Evolutionary conservation across 2,329 filamentous ascomycete genomes (phyloP).

Genomic region (Hysterium pulicare): DNA sequence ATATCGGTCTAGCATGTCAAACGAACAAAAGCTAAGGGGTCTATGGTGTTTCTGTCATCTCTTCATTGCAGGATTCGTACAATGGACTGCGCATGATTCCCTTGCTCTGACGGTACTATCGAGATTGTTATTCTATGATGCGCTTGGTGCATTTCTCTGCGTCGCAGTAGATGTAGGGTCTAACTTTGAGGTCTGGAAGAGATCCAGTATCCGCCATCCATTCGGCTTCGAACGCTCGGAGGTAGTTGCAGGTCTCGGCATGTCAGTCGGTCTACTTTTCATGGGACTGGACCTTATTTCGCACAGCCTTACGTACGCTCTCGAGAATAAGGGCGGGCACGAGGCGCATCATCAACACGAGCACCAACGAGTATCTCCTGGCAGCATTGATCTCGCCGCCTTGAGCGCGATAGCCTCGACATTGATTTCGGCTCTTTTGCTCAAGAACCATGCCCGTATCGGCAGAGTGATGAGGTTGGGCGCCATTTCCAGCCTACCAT

Average conservation of each 20-base stretch:
- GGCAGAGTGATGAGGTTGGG: conserved; percentile 86
- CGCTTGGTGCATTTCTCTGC: conserved; percentile 85
- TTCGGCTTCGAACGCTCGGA: conserved; percentile 90
- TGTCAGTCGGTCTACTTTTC: conserved; percentile 95
- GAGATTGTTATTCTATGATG: conserved; percentile 92
- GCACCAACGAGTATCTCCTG: conserved; percentile 66
- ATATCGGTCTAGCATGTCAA: conserved; percentile 85
- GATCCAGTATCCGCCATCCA: conserved; percentile 86
- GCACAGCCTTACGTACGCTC: conserved; percentile 88
- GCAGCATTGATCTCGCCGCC: conserved; percentile 77
- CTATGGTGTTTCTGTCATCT: conserved; percentile 91
- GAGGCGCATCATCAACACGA: conserved; percentile 58
- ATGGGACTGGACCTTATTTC: conserved; percentile 95
- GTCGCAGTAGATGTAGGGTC: conserved; percentile 88
- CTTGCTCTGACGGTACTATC: conserved; percentile 89
- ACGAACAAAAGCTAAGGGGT: conserved; percentile 76
- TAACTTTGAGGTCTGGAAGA: conserved; percentile 97
- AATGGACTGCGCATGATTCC: conserved; percentile 81
- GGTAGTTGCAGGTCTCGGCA: conserved; percentile 90
- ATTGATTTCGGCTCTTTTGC: conserved; percentile 77
- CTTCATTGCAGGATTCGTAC: conserved; percentile 75
- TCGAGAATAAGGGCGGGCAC: conserved; percentile 70
- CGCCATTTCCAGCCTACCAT: conserved; percentile 76
- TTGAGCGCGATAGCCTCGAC: conserved; percentile 80
- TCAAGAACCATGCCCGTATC: conserved; percentile 89